Base-by-base conservation (phyloP, 495 filamentous ascomycete genomes). In the Lindgomyces ingoldianus region DNA sequence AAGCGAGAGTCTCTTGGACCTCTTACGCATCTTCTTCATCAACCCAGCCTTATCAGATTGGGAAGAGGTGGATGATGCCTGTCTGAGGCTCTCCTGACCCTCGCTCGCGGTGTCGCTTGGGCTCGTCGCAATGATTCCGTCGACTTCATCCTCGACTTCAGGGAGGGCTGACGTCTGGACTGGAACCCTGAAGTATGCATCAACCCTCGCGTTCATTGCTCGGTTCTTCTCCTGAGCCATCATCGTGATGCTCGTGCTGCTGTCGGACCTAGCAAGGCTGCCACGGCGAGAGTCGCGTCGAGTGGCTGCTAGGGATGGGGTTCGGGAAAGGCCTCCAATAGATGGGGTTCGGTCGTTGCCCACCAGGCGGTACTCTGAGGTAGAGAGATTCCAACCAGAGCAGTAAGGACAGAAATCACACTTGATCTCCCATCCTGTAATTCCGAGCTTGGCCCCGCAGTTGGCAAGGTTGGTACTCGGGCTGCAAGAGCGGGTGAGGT, bases 321-420 rank as follows among this genome's bases (percentile, higher is more conserved):
- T 36, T 3, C 72, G 55, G 27, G 72, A 52, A 29, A 74, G 51
- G 33, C 66, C 52, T 50, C 67, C 58, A 42, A 70, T 26, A 59
- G 63, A 48, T 19, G 57, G 54, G 30, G 45, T 50, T 25, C 62
- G 53, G 60, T 65, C 47, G 52, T 71, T 72, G 57, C 74, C 74
- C 19, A 75, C 65, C 9, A 75, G 72, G 27, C 70, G 56, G 46
- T 74, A 73, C 11, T 73, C 72, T 4, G 69, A 63, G 19, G 47
- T 60, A 49, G 68, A 50, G 64, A 71, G 16, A 64, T 59, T 62
- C 51, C 65, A 60, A 51, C 42, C 50, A 18, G 56, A 14, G 67
- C 75, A 78, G 70, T 70, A 78, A 16, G 75, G 75, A 57, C 75
- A 76, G 64, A 70, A 74, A 50, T 68, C 71, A 58, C 70, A 72